Conservation (phyloP, 345 rosid genomes). For the Rhodomyrtus tomentosa region DNA sequence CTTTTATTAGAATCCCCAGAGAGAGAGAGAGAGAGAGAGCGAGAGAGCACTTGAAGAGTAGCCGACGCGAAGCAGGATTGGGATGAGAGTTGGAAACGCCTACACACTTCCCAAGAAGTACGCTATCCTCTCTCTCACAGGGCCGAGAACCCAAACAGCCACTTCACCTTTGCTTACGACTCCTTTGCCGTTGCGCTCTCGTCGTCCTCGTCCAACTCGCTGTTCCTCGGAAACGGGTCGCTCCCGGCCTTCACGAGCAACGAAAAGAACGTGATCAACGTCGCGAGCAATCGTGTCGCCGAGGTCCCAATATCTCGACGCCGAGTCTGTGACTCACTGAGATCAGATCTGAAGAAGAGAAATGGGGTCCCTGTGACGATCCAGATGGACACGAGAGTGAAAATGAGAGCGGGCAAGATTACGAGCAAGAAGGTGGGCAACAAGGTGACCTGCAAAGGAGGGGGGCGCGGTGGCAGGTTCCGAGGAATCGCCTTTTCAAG, state of each 20-base stretch:
- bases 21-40: no score
- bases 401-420: constrained; percentile 38
- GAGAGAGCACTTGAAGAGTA: no score
- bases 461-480: no score
- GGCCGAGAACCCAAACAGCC: constrained; percentile 87
- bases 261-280: constrained; percentile 43
- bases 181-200: constrained; percentile 36
- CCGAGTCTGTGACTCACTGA: constrained; percentile 51
- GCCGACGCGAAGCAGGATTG: no score
- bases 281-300: constrained; percentile 34
- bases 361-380: constrained; percentile 41
- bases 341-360: constrained; percentile 63
- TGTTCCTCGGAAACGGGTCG: constrained; percentile 60
- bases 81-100: no score
- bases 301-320: constrained; percentile 54
- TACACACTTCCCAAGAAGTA: no score
- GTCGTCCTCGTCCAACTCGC: constrained; percentile 22
- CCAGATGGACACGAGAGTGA: constrained; percentile 56
- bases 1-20: no score
- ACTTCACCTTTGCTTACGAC: constrained; percentile 40
- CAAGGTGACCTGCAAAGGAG: constrained; percentile 61
- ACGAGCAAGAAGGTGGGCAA: constrained; percentile 75
- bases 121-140: no score
- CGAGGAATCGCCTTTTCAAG: no score
- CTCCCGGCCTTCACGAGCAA: constrained; percentile 43